These are phyloP conservation scores for Asterochloris sp. DNA, from an alignment of 139 green algal species.

Conservation along the genomic window DNA sequence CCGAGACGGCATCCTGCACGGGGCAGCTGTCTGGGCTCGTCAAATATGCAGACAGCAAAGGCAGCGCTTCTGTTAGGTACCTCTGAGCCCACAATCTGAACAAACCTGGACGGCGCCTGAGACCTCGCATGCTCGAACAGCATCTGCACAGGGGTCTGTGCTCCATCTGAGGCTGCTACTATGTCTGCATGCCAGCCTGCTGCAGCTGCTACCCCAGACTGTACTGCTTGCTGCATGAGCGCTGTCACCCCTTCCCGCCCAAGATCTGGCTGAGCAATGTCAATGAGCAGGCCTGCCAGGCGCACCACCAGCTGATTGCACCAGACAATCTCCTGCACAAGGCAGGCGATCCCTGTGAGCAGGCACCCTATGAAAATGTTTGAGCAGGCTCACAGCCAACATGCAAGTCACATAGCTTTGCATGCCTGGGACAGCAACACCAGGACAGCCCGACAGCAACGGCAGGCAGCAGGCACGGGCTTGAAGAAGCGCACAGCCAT, in stretches of 20 bases:
- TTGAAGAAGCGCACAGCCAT: too few species aligned
- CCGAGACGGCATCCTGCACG: too few species aligned
- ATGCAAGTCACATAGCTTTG: too few species aligned
- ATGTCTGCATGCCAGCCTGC: not conserved
- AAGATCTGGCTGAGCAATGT: conserved; percentile 7
- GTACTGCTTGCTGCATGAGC: not conserved
- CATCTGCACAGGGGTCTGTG: not conserved
- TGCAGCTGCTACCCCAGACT: not conserved
- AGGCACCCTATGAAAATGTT: too few species aligned
- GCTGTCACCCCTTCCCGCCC: not conserved
- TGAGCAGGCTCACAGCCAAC: too few species aligned
- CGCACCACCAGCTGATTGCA: conserved; percentile 43
- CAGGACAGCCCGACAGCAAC: too few species aligned
- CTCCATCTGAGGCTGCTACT: not conserved
- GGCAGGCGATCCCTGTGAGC: not conserved
- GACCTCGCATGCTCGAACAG: not conserved
- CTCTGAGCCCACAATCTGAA: not conserved
- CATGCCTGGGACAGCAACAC: too few species aligned
- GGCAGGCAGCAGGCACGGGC: too few species aligned
- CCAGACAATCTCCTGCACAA: conserved; percentile 31
- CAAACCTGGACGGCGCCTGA: not conserved
- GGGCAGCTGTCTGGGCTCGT: too few species aligned
- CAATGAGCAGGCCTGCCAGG: conserved; percentile 29
- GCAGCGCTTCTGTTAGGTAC: not conserved
- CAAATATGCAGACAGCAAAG: too few species aligned